Evolutionary conservation across 345 rosid species (phyloP).

Genomic region (Microthlaspi erraticum): DNA sequence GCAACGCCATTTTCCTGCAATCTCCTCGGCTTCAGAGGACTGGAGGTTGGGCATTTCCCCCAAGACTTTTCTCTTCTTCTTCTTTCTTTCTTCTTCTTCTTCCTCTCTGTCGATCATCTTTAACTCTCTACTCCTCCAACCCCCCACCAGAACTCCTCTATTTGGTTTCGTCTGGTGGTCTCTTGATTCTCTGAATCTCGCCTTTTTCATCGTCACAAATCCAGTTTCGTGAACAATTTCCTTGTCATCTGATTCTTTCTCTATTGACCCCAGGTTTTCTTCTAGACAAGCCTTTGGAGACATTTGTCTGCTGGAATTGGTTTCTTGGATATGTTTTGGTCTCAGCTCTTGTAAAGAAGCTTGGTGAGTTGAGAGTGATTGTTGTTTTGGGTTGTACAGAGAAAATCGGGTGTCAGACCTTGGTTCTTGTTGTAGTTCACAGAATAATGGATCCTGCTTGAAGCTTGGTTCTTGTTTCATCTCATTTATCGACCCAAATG

Average conservation of each 20-base stretch:
- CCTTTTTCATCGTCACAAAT: slow-evolving; percentile 60
- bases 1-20: slow-evolving; percentile 75
- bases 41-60: slow-evolving; percentile 60
- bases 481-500: slow-evolving; percentile 10
- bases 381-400: background rate
- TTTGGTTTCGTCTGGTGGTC: slow-evolving; percentile 31
- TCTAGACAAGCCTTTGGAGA: slow-evolving; percentile 20
- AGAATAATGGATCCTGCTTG: slow-evolving; percentile 29
- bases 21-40: slow-evolving; percentile 38
- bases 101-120: slow-evolving; percentile 20
- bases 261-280: background rate
- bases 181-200: slow-evolving; percentile 34
- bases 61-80: slow-evolving; percentile 50
- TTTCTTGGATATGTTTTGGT: slow-evolving; percentile 34
- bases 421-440: too few species aligned
- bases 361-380: slow-evolving; percentile 32
- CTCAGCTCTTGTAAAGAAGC: slow-evolving; percentile 32
- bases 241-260: slow-evolving; percentile 31
- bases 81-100: slow-evolving; percentile 14
- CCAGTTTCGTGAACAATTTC: slow-evolving; percentile 53
- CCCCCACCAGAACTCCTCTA: slow-evolving; percentile 31
- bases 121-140: slow-evolving; percentile 40
- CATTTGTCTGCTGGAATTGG: slow-evolving; percentile 12
- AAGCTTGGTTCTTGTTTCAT: slow-evolving; percentile 32
- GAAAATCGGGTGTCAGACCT: background rate